Base-by-base conservation (phyloP, 2,329 filamentous ascomycete genomes). In the Nothomitra cinnamomea region DNA sequence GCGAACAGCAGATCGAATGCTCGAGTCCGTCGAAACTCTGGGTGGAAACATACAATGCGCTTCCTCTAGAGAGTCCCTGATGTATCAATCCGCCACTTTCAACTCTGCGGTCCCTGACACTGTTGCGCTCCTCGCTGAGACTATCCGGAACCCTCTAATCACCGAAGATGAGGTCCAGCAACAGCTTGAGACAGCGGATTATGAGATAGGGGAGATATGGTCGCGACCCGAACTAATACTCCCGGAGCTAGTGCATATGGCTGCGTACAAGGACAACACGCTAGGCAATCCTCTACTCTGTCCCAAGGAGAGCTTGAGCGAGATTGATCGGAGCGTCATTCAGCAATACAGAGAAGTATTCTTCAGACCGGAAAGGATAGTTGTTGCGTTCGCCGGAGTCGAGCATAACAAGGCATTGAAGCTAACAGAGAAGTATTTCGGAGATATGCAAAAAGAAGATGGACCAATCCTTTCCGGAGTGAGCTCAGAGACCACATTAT, bases 41-140 rank as follows among this genome's bases (percentile, higher is more conserved):
- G 92, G 92, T 36, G 92, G 92, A 32, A 95, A 95, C 66, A 90
- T 98, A 56, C 89, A 96, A 70, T 98, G 92, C 70, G 89, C 90
- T 10, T 95, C 89, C 1, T 94, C 88, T 1, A 78, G 92, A 59
- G 92, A 98, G 69, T 87, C 87, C 54, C 79, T 98, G 70, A 98
- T 98, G 92, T 98, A 98, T 72, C 92, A 98, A 69, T 87, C 88
- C 1, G 92, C 92, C 24, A 95, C 89, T 28, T 98, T 98, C 78
- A 98, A 98, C 72, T 83, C 83, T 24, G 83, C 87, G 17, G 88
- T 98, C 7, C 82, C 86, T 5, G 80, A 80, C 7, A 87, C 90
- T 12, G 79, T 94, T 22, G 87, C 76, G 28, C 70, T 98, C 17
- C 78, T 98, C 41, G 90, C 92, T 56, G 92, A 98, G 67, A 96